Evolutionary conservation across 176 grass and related monocot species (phyloP).

Genomic region (Hyparrhenia diplandra): DNA sequence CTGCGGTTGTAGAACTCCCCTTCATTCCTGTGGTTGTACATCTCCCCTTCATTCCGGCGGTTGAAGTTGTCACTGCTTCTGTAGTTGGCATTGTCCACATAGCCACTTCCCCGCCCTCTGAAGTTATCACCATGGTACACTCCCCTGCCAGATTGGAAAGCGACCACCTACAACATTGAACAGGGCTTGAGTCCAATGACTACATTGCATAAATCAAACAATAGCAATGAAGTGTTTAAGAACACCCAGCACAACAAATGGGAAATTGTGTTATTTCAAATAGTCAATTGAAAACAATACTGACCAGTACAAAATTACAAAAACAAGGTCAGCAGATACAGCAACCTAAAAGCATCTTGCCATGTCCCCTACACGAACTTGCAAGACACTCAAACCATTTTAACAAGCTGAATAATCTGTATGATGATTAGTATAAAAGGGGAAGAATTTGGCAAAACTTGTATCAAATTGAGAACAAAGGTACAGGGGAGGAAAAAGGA

Average conservation of each 20-base stretch:
- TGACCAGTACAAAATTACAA: not conserved
- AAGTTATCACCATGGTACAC: slow-evolving; percentile 48
- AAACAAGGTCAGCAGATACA: slow-evolving; percentile 7
- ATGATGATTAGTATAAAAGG: not conserved
- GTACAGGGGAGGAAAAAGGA: not conserved
- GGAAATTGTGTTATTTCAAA: not conserved
- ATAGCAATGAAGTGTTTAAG: not conserved
- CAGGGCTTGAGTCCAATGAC: not conserved
- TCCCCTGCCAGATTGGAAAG: slow-evolving; percentile 45
- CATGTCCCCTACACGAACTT: not conserved
- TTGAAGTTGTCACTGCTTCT: slow-evolving; percentile 26
- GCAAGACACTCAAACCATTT: too few relatives aligned
- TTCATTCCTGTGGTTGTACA: slow-evolving; percentile 1
- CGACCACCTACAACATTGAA: slow-evolving; percentile 28
- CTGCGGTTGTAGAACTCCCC: not conserved
- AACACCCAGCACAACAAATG: not conserved
- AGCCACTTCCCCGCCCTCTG: slow-evolving; percentile 40
- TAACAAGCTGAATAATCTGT: not conserved
- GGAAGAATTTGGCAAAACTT: not conserved
- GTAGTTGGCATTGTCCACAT: slow-evolving; percentile 27
- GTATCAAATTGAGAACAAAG: too few relatives aligned
- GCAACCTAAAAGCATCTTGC: too few relatives aligned
- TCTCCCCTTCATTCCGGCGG: slow-evolving; percentile 11
- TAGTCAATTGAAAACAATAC: not conserved
- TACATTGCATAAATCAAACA: not conserved